phyloP scores from a whole-genome alignment of 2,329 filamentous ascomycete species.

The Sarocladium oryzae region DNA sequence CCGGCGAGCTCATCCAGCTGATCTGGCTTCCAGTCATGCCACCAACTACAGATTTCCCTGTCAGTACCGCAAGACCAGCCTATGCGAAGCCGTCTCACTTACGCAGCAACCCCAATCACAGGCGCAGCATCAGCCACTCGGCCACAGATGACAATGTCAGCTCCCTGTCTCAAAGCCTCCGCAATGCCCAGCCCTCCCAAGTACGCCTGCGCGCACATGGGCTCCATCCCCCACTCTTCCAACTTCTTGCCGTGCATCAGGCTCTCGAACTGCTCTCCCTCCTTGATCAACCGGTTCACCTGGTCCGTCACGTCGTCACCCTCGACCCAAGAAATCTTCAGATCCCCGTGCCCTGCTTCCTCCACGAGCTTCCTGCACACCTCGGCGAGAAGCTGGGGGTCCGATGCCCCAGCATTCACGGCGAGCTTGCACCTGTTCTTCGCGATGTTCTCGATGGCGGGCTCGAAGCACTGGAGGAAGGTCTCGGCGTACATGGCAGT shows the following conservation, averaged over 20 bases:
- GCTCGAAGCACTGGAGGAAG: slow-evolving; percentile 20
- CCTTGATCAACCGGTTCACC: slow-evolving; percentile 14
- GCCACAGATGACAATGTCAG: slow-evolving; percentile 17
- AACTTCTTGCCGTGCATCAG: slow-evolving; percentile 16
- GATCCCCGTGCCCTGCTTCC: slow-evolving; percentile 19
- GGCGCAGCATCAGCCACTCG: slow-evolving; percentile 14
- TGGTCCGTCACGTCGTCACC: slow-evolving; percentile 15
- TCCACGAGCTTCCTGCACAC: slow-evolving; percentile 4
- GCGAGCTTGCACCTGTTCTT: slow-evolving; percentile 10
- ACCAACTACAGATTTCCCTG: slow-evolving; percentile 10
- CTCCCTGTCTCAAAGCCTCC: slow-evolving; percentile 12
- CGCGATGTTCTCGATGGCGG: slow-evolving; percentile 9
- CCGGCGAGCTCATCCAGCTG: slow-evolving; percentile 14
- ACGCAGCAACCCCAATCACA: slow-evolving; percentile 14
- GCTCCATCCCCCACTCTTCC: slow-evolving; percentile 20
- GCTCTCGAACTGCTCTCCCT: slow-evolving; percentile 19
- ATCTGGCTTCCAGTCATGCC: slow-evolving; percentile 16
- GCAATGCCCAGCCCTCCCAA: slow-evolving; percentile 26
- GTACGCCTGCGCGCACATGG: slow-evolving; percentile 23
- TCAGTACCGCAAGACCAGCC: not conserved
- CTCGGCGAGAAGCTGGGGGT: slow-evolving; percentile 9
- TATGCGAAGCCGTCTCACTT: no score
- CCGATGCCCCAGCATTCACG: slow-evolving; percentile 11
- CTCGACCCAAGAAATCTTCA: slow-evolving; percentile 16
- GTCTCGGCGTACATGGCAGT: slow-evolving; percentile 19